Base-by-base conservation (phyloP, 768 basidiomycete genomes). In the Russula ochroleuca region DNA sequence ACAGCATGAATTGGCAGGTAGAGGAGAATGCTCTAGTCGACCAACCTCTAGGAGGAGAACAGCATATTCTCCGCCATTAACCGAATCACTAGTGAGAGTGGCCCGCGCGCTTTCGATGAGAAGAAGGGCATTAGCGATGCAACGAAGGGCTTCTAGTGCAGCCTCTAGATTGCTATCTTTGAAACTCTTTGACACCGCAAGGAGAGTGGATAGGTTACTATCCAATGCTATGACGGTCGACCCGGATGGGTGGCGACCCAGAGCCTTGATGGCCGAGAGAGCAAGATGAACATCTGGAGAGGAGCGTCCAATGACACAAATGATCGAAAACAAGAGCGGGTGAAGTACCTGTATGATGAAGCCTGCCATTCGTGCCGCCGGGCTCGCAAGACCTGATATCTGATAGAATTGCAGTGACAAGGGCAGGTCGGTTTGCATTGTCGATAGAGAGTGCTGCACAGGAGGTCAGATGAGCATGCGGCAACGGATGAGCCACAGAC, bases 61-160 rank as follows among this genome's bases (percentile, higher is more conserved):
- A 62, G 81, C 82, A 6, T 76, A 73, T 14, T 82, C 79, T 13
- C 86, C 87, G 10, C 90, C 90, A 40, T 80, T 81, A 9, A 91
- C 86, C 2, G 82, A 81, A 51, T 80, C 77, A 53, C 73, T 75
- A 33, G 88, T 71, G 68, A 88, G 83, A 0, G 81, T 82, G 21
- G 72, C 70, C 56, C 91, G 82, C 2, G 86, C 85, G 15, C 74
- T 71, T 63, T 88, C 87, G 56, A 87, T 76, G 61, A 92, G 80
- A 21, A 93, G 80, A 3, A 94, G 74, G 0, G 89, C 82, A 72
- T 95, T 95, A 9, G 93, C 92, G 28, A 92, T 79, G 57, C 83
- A 90, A 59, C 88, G 80, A 50, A 92, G 77, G 1, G 88, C 87
- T 75, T 92, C 88, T 49, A 80, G 82, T 4, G 82, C 77, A 2